Conservation (phyloP, 306 rosid species). For the Mimosa bimucronata region DNA sequence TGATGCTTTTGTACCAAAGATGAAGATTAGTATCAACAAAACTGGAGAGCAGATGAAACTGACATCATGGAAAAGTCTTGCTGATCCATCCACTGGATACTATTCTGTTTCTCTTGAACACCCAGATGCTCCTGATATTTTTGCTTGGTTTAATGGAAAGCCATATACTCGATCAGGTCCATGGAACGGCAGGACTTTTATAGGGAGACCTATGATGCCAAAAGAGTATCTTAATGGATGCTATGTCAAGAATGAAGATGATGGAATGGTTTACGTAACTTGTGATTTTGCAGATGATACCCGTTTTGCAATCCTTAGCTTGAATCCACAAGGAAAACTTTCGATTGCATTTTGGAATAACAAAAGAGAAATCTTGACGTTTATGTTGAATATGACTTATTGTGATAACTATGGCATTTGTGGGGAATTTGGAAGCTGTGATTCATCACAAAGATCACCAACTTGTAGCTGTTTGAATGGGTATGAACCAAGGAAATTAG, state of each 20-base stretch:
- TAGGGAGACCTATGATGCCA: slow-evolving; percentile 26
- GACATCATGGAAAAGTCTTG: neutral
- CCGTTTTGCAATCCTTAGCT: neutral
- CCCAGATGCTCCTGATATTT: slow-evolving; percentile 13
- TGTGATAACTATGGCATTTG: slow-evolving; percentile 33
- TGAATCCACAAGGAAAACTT: slow-evolving; percentile 11
- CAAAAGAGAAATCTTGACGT: neutral
- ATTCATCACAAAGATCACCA: neutral
- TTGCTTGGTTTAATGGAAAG: slow-evolving; percentile 28
- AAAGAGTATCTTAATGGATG: neutral
- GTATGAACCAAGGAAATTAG: slow-evolving; percentile 28
- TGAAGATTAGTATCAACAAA: neutral
- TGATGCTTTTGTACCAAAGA: neutral
- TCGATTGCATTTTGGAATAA: neutral
- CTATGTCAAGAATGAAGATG: neutral
- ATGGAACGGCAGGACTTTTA: slow-evolving; percentile 29
- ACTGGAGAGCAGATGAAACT: neutral
- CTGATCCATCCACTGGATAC: neutral
- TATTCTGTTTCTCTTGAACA: neutral
- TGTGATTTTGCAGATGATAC: neutral
- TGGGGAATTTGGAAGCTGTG: slow-evolving; percentile 31
- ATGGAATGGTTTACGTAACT: neutral
- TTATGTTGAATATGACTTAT: neutral
- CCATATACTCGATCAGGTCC: slow-evolving; percentile 34
- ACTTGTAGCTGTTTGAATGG: slow-evolving; percentile 44